Percentiles rank a stretch among this genome's conserved stretches.
These are phyloP conservation scores for Cerrena zonata DNA, from an alignment of 1,284 basidiomycete genomes.

Conservation along the genomic window DNA sequence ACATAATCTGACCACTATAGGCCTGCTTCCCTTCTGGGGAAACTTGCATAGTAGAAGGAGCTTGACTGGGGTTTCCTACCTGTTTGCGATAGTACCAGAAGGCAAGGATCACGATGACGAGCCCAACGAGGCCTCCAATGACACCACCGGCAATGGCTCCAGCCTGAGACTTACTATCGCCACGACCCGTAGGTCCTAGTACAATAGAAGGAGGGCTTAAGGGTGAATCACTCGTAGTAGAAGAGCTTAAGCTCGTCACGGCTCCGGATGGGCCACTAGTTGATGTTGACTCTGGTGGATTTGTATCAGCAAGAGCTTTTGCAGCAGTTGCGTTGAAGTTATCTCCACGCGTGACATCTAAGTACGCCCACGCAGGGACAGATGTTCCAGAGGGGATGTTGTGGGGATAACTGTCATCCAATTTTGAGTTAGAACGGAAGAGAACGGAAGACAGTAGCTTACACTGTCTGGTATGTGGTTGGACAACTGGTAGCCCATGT, in stretches of 20 bases:
- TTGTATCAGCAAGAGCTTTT: not conserved
- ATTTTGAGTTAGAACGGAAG: not conserved
- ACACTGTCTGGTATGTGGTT: slow-evolving; percentile 6
- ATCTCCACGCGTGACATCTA: slow-evolving; percentile 10
- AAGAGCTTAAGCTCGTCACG: not conserved
- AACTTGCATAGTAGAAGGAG: no score
- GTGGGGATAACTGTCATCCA: slow-evolving; percentile 7
- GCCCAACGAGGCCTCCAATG: slow-evolving; percentile 3
- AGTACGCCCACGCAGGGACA: slow-evolving; percentile 14
- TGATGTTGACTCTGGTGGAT: slow-evolving; percentile 8
- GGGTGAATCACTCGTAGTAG: not conserved
- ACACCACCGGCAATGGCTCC: slow-evolving; percentile 9
- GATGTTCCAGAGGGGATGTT: slow-evolving; percentile 12
- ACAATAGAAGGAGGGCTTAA: not conserved
- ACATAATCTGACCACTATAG: no score
- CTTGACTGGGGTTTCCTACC: no score
- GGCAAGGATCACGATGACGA: not conserved
- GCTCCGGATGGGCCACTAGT: slow-evolving; percentile 1
- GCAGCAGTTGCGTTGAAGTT: slow-evolving; percentile 13
- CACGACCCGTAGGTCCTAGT: not conserved
- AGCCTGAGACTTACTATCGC: not conserved
- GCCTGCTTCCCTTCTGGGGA: no score
- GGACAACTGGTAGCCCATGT: slow-evolving; percentile 14
- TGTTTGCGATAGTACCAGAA: slow-evolving; percentile 5
- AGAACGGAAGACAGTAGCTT: not conserved